Conservation (phyloP, 208 protist species). For the Leishmania martiniquensis region DNA sequence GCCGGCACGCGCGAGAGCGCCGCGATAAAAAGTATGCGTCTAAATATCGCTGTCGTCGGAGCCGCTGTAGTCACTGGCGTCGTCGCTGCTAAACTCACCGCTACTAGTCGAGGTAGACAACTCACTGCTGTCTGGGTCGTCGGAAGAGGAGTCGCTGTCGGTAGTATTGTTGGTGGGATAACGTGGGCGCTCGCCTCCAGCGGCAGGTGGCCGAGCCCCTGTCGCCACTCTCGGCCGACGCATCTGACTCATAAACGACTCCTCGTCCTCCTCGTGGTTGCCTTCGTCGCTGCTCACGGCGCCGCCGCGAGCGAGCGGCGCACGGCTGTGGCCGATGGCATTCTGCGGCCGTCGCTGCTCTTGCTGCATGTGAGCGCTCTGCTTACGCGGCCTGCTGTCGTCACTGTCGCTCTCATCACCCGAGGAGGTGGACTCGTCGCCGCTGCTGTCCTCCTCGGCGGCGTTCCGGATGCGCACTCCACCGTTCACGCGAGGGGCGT, state of each 20-base stretch:
- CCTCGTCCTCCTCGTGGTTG: conserved; percentile 10
- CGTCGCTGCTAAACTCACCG: conserved; percentile 54
- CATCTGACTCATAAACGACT: conserved; percentile 34
- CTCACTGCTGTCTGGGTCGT: conserved; percentile 35
- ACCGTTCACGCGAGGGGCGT: conserved; percentile 6
- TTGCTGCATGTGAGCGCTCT: conserved; percentile 7
- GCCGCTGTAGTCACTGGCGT: conserved; percentile 42
- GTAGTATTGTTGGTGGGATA: conserved; percentile 10
- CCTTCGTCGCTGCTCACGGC: conserved; percentile 9
- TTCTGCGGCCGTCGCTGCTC: conserved; percentile 28
- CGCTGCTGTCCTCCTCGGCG: conserved; percentile 67
- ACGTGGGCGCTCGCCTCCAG: conserved; percentile 19
- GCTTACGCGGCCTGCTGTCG: conserved; percentile 21
- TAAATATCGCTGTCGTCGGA: conserved; percentile 70
- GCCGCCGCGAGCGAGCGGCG: conserved; percentile 2
- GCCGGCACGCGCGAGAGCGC: neutral
- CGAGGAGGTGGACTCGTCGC: conserved; percentile 35
- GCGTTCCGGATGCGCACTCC: conserved; percentile 42
- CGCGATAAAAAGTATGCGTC: conserved; percentile 6
- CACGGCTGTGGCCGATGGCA: conserved; percentile 17
- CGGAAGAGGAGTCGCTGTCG: conserved; percentile 34
- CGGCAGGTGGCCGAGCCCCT: conserved; percentile 21
- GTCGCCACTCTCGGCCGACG: conserved; percentile 30
- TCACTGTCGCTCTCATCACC: conserved; percentile 49
- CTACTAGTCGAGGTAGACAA: conserved; percentile 38